A percentile compares a stretch with the other conserved stretches of the same genome.
These are phyloP conservation scores for Sclerotinia minor DNA, from an alignment of 2,329 filamentous ascomycete species.

Conservation along the genomic window DNA sequence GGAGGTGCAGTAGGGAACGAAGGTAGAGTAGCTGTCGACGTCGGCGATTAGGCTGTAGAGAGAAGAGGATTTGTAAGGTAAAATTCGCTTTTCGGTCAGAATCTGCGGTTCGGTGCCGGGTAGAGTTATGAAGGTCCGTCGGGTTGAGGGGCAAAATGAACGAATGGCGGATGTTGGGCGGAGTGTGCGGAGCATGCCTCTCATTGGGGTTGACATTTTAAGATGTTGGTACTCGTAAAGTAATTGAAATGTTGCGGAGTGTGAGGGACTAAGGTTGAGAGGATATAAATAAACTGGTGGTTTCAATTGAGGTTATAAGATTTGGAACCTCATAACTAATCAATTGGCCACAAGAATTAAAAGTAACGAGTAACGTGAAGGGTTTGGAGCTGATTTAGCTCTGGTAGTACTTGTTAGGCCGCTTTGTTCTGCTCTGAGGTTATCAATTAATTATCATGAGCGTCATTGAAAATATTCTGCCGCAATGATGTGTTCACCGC, in stretches of 20 bases:
- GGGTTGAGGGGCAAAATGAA: constrained; percentile 25
- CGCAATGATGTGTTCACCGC: not conserved
- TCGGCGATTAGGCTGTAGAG: constrained; percentile 89
- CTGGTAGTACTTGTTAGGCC: not conserved
- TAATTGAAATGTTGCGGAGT: constrained; percentile 2
- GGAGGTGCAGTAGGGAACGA: constrained; percentile 86
- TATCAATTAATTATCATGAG: not conserved
- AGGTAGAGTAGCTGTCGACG: constrained; percentile 77
- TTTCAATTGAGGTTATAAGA: not conserved
- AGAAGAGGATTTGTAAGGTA: constrained; percentile 68
- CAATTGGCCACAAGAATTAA: constrained; percentile 6
- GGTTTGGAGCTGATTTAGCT: constrained; percentile 3
- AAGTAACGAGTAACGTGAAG: not conserved
- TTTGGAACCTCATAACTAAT: not conserved
- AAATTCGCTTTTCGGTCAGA: constrained; percentile 70
- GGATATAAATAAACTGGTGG: not conserved
- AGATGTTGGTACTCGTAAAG: not conserved
- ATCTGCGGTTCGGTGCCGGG: constrained; percentile 53
- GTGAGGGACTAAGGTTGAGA: not conserved
- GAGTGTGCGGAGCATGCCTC: constrained; percentile 32
- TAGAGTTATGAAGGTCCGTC: constrained; percentile 48
- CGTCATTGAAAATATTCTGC: constrained; percentile 15
- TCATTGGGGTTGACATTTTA: constrained; percentile 31
- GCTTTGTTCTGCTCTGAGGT: not conserved
- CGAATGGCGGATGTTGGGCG: constrained; percentile 31